Evolutionary conservation across 2,329 filamentous ascomycete genomes (phyloP), one percentile per base, ranked within the genome.

Genomic region (Neonectria magnoliae): DNA sequence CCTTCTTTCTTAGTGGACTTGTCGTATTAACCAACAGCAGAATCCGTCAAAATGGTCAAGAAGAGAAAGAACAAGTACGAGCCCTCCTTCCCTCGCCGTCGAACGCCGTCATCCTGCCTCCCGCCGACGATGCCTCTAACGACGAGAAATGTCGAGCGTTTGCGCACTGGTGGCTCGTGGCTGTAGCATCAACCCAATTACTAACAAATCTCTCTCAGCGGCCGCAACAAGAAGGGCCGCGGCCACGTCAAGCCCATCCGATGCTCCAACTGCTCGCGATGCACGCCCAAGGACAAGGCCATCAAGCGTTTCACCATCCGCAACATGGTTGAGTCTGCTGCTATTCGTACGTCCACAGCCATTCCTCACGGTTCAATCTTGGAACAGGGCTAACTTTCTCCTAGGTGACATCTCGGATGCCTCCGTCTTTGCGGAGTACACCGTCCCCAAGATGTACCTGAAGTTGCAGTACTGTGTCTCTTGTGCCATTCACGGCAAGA

Each of bases 391-490:
- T 42, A 31, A 56, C 60, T 54, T 42, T 27, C 60, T 50, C 62
- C 63, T 80, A 98, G 96, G 96, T 94, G 96, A 99, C 93, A 99
- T 99, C 88, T 98, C 94, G 76, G 96, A 99, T 84, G 96, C 97
- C 81, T 98, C 96, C 81, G 96, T 99, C 85, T 99, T 98, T 87
- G 85, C 92, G 80, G 96, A 99, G 88, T 99, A 99, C 90, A 94
- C 94, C 78, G 95, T 99, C 81, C 96, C 96, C 87, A 99, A 99
- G 93, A 99, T 99, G 97, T 99, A 99, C 93, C 89, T 99, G 87
- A 99, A 99, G 92, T 92, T 99, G 84, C 96, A 99, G 89, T 99
- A 99, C 93, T 99, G 96, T 85, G 96, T 99, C 82, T 98, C 95
- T 85, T 99, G 96, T 87, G 96, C 96, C 81, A 99, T 99, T 77